phyloP scores from a whole-genome alignment of 805 yeast genomes.

The Candida boleticola region DNA sequence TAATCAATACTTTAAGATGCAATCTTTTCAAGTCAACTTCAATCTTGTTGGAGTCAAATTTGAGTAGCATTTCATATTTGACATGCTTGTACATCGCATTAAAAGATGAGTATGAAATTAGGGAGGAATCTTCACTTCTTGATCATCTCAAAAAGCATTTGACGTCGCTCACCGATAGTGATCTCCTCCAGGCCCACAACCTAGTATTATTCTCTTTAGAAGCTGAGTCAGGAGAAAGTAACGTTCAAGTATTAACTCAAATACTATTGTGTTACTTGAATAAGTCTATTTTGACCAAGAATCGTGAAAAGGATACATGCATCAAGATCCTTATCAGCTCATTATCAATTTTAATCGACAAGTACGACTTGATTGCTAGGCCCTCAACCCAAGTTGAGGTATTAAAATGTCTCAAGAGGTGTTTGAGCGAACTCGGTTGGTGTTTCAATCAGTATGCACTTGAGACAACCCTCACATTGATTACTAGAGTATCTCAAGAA shows the following conservation, averaged over 20 bases:
- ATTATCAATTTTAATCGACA: slow-evolving; percentile 23
- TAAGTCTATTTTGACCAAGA: slow-evolving; percentile 9
- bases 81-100: background rate
- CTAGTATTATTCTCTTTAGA: background rate
- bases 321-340: slow-evolving; percentile 24
- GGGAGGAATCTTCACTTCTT: background rate
- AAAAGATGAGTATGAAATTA: background rate
- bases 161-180: background rate
- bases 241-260: background rate
- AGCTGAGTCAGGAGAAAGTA: background rate
- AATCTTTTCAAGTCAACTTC: background rate
- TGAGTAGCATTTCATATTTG: background rate
- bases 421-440: slow-evolving; percentile 54
- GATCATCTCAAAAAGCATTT: background rate
- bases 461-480: slow-evolving; percentile 50
- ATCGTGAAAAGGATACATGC: slow-evolving; percentile 7
- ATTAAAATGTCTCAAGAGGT: slow-evolving; percentile 30
- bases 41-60: background rate
- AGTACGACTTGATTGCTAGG: slow-evolving; percentile 7
- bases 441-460: slow-evolving; percentile 62
- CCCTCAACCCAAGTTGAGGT: slow-evolving; percentile 3
- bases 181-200: background rate
- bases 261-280: background rate
- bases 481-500: slow-evolving; percentile 22
- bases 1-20: background rate